Percentiles rank a stretch among this genome's conserved stretches.
Evolutionary conservation across 495 filamentous ascomycete species (phyloP).

Genomic region (Gamarada debralockiae): DNA sequence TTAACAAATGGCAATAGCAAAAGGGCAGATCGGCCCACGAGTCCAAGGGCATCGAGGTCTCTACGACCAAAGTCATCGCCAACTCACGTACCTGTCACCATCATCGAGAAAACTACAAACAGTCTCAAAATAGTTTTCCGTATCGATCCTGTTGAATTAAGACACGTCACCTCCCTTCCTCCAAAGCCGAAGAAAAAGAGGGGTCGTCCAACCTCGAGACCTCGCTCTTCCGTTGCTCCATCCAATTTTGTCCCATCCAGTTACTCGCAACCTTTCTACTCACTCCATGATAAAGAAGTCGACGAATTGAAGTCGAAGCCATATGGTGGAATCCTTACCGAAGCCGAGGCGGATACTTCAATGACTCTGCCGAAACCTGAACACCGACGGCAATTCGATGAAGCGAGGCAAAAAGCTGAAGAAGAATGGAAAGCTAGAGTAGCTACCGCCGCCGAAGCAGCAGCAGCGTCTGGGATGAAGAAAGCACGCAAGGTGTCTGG

Average conservation of each 20-base stretch:
- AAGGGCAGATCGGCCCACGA: constrained; percentile 10
- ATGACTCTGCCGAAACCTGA: constrained; percentile 75
- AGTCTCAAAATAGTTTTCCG: constrained; percentile 57
- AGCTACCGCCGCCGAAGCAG: constrained; percentile 38
- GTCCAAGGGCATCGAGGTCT: constrained; percentile 29
- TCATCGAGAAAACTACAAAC: constrained; percentile 30
- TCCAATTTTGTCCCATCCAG: constrained; percentile 55
- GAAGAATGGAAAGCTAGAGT: constrained; percentile 78
- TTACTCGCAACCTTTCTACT: constrained; percentile 68
- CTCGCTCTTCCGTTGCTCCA: constrained; percentile 31
- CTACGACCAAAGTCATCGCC: constrained; percentile 26
- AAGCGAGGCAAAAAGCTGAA: constrained; percentile 83
- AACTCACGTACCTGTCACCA: constrained; percentile 21
- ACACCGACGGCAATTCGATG: constrained; percentile 82
- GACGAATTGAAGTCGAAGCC: constrained; percentile 91
- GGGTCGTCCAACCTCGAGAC: constrained; percentile 16
- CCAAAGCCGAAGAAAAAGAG: constrained; percentile 47
- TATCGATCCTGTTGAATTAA: constrained; percentile 54
- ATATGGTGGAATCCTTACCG: constrained; percentile 88
- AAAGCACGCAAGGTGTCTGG: constrained; percentile 67
- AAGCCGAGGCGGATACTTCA: constrained; percentile 85
- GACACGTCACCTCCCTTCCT: constrained; percentile 50
- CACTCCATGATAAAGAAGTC: constrained; percentile 78
- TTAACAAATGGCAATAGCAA: constrained; percentile 18
- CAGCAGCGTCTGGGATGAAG: constrained; percentile 43